Evolutionary conservation across 306 rosid genomes (phyloP), one percentile per base, ranked within the genome.

Genomic region (Boehmeria nivea): DNA sequence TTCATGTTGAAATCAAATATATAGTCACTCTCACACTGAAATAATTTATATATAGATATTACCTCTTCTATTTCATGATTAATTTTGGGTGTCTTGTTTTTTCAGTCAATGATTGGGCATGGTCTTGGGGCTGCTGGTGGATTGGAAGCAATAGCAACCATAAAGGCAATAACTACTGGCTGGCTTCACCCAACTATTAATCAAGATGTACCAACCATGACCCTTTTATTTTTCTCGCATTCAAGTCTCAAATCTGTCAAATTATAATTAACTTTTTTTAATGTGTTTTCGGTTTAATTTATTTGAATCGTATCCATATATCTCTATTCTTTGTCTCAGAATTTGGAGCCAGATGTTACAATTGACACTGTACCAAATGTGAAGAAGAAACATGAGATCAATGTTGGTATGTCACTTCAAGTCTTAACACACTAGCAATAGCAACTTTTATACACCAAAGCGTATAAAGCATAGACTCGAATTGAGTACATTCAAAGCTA

Each of bases 91-190:
- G 12, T 15, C 9, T 16, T 18, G 2, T n/a, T n/a, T n/a, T 26
- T 76, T 49, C 81, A 84, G 88, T 85, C 94, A 26, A 71, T 85
- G 94, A 85, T 74, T 46, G 94, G 88, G 76, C n/a, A n/a, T n/a
- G n/a, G n/a, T n/a, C n/a, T n/a, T n/a, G n/a, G n/a, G n/a, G n/a
- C n/a, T n/a, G n/a, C n/a, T n/a, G n/a, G n/a, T n/a, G n/a, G n/a
- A n/a, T n/a, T n/a, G n/a, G n/a, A n/a, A n/a, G n/a, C n/a, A n/a
- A n/a, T n/a, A n/a, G n/a, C n/a, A n/a, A n/a, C n/a, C n/a, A n/a
- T n/a, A n/a, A n/a, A n/a, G n/a, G n/a, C n/a, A n/a, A n/a, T n/a
- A n/a, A n/a, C n/a, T n/a, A n/a, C n/a, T n/a, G n/a, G n/a, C n/a
- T n/a, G n/a, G n/a, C n/a, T n/a, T n/a, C n/a, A n/a, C n/a, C n/a